Conservation (phyloP, 2,329 filamentous ascomycete species). For the Cryphonectria radicalis region DNA sequence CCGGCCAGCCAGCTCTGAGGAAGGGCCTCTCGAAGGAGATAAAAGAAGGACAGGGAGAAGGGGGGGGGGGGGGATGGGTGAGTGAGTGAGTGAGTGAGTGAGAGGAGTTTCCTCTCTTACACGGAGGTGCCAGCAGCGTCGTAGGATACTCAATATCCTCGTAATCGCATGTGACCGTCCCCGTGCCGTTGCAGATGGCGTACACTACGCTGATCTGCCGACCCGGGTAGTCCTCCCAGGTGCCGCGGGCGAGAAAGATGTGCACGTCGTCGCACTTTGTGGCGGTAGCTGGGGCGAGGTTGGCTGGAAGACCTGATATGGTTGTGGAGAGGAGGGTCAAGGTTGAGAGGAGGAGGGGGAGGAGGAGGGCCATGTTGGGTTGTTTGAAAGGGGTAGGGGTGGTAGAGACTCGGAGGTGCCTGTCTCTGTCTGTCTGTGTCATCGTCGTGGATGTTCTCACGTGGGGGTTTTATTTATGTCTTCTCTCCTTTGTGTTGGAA, state of each 20-base stretch:
- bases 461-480: neutral
- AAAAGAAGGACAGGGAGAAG: neutral
- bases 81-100: neutral
- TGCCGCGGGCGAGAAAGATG: slow-evolving; percentile 27
- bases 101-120: neutral
- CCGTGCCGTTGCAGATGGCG: slow-evolving; percentile 22
- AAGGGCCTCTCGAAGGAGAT: neutral
- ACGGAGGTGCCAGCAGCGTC: slow-evolving; percentile 14
- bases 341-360: neutral
- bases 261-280: slow-evolving; percentile 18
- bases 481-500: neutral
- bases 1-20: neutral
- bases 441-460: neutral
- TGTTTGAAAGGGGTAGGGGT: neutral
- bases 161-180: slow-evolving; percentile 19
- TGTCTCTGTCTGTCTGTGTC: neutral
- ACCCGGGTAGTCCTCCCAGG: slow-evolving; percentile 24
- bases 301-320: neutral
- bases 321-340: neutral
- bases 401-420: neutral
- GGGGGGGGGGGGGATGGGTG: neutral
- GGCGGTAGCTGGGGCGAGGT: neutral
- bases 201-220: slow-evolving; percentile 20
- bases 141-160: slow-evolving; percentile 23
- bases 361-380: neutral